phyloP scores from a whole-genome alignment of 2,329 filamentous ascomycete species.

The Emericellopsis atlantica region DNA sequence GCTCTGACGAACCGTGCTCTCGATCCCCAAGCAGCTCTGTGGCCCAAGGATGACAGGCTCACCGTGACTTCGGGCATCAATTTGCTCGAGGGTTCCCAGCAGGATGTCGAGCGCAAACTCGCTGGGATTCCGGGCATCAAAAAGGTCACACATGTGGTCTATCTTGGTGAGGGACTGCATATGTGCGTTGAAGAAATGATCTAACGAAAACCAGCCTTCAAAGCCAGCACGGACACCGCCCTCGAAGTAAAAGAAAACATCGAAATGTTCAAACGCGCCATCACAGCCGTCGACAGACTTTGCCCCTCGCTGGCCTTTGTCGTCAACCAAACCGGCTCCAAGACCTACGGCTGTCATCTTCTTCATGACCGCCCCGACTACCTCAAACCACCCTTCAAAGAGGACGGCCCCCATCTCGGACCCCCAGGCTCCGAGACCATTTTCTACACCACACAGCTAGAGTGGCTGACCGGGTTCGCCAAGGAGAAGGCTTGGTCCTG shows the following conservation, averaged over 20 bases:
- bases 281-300: constrained; percentile 15
- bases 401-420: constrained; percentile 1
- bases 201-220: constrained; percentile 17
- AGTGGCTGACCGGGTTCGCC: constrained; percentile 20
- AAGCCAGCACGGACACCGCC: constrained; percentile 19
- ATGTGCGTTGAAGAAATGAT: too few species aligned
- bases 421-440: background rate
- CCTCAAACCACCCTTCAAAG: constrained; percentile 15
- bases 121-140: constrained; percentile 18
- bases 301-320: constrained; percentile 21
- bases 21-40: constrained; percentile 16
- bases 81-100: constrained; percentile 21
- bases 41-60: constrained; percentile 23
- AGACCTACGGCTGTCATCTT: constrained; percentile 27
- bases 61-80: constrained; percentile 27
- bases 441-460: constrained; percentile 14
- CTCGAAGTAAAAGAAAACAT: constrained; percentile 22
- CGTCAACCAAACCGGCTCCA: constrained; percentile 19
- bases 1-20: constrained; percentile 12
- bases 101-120: constrained; percentile 20
- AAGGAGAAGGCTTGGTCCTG: constrained; percentile 24
- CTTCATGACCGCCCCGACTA: constrained; percentile 21
- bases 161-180: constrained; percentile 14
- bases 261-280: constrained; percentile 24
- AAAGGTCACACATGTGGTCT: constrained; percentile 29